Conservation (phyloP, 2,329 filamentous ascomycete genomes). For the Didymella sp. region DNA sequence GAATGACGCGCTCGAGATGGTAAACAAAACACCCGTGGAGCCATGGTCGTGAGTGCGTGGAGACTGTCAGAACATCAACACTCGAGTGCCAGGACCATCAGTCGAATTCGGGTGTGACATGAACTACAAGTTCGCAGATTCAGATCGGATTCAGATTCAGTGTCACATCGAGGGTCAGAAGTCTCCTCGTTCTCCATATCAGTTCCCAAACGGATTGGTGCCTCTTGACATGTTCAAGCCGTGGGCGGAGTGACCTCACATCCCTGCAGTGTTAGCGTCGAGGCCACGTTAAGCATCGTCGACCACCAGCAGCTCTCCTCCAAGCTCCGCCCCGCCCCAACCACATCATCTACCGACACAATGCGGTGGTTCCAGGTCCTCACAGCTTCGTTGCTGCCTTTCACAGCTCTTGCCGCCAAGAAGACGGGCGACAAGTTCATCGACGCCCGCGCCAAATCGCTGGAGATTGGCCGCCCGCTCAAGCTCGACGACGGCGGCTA, state of each 20-base stretch:
- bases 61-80: slow-evolving; percentile 6
- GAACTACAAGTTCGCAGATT: no score
- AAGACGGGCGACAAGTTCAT: slow-evolving; percentile 71
- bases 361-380: slow-evolving; percentile 73
- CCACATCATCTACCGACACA: slow-evolving; percentile 46
- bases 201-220: neutral
- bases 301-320: slow-evolving; percentile 18
- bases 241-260: slow-evolving; percentile 1
- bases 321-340: slow-evolving; percentile 23
- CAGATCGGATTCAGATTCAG: no score
- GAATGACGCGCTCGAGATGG: slow-evolving; percentile 38
- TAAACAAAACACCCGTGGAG: slow-evolving; percentile 43
- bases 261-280: slow-evolving; percentile 31
- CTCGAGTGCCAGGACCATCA: neutral
- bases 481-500: slow-evolving; percentile 81
- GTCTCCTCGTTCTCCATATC: no score
- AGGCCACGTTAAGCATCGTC: slow-evolving; percentile 45
- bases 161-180: no score
- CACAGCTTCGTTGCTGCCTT: slow-evolving; percentile 67
- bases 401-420: slow-evolving; percentile 68
- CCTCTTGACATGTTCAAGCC: neutral
- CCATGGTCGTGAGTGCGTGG: neutral
- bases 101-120: neutral
- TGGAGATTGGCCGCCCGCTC: slow-evolving; percentile 67
- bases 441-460: slow-evolving; percentile 72